Base-by-base conservation (phyloP, 2,329 filamentous ascomycete genomes). In the Stagonosporopsis tanaceti region DNA sequence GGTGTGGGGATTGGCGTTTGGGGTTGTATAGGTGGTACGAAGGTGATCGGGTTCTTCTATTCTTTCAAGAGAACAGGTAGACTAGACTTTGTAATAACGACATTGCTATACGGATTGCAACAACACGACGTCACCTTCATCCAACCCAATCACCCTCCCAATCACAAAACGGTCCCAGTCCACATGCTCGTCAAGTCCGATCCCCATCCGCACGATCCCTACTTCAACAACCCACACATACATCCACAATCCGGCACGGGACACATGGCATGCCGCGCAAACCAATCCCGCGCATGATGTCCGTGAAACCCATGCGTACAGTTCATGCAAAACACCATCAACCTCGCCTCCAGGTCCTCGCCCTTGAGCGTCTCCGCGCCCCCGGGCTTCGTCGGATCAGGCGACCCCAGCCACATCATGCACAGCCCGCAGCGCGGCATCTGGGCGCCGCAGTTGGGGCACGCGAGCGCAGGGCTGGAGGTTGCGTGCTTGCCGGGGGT, bases 261-360 rank as follows among this genome's bases (percentile, higher is more conserved):
- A 76, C 84, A 86, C 62, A 80, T 79, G 35, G 75, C 74, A 72
- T 85, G 82, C 63, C 78, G 79, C 22, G 70, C 73, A 71, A 89
- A 89, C 87, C 87, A 89, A 59, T 83, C 80, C 62, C 80, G 76
- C 11, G 87, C 86, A 78, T 89, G 86, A 71, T 86, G 78, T 3
- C 84, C 85, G 76, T 89, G 87, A 63, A 84, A 87, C 0, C 85
- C 86, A 76, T 89, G 87, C 63, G 84, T 84, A 69, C 87, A 89
- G 57, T 79, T 82, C 63, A 85, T 84, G 66, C 87, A 89, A 66
- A 88, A 86, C 4, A 83, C 82, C 61, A 87, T 79, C 64, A 87
- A 82, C 50, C 81, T 77, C 15, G 79, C 80, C 78, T 87, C 82
- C 6, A 79, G 54, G 60, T 85, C 83, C 56, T 77, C 76, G 39